These are phyloP conservation scores for Aphanoascus verrucosus DNA, from an alignment of 2,329 filamentous ascomycete genomes.

Conservation along the genomic window DNA sequence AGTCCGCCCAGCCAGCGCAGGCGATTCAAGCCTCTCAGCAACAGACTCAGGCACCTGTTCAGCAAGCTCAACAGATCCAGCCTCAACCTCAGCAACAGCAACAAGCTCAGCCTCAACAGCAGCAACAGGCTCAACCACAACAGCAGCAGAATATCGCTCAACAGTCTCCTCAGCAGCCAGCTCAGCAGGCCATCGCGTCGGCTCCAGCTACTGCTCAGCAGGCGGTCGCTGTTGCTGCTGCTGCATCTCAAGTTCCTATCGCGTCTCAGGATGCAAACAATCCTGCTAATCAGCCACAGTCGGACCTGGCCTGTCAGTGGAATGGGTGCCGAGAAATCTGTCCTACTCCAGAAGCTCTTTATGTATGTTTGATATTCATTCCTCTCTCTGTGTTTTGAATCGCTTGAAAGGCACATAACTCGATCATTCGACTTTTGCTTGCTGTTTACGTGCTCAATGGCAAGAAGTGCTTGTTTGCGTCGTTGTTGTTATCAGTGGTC, in stretches of 20 bases:
- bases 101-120: slow-evolving; percentile 14
- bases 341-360: slow-evolving; percentile 49
- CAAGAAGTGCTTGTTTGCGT: not conserved
- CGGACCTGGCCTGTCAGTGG: slow-evolving; percentile 49
- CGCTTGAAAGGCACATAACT: not conserved
- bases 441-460: not conserved
- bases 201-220: slow-evolving; percentile 26
- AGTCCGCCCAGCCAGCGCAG: slow-evolving; percentile 11
- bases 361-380: slow-evolving; percentile 39
- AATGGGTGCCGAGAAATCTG: slow-evolving; percentile 51
- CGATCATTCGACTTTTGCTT: not conserved
- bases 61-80: slow-evolving; percentile 2
- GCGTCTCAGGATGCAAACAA: slow-evolving; percentile 15
- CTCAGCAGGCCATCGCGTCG: slow-evolving; percentile 20
- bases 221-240: slow-evolving; percentile 27
- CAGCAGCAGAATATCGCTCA: slow-evolving; percentile 18
- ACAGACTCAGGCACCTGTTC: slow-evolving; percentile 4
- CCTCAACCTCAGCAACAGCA: slow-evolving; percentile 4
- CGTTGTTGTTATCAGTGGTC: not conserved
- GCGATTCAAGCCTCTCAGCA: slow-evolving; percentile 6
- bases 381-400: not conserved
- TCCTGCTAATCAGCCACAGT: slow-evolving; percentile 22
- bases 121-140: slow-evolving; percentile 13
- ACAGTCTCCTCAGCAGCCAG: slow-evolving; percentile 15
- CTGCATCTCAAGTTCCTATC: slow-evolving; percentile 30